Evolutionary conservation across 1,284 basidiomycete genomes (phyloP), one percentile per base, ranked within the genome.

Genomic region (Leccinum subrobustum): DNA sequence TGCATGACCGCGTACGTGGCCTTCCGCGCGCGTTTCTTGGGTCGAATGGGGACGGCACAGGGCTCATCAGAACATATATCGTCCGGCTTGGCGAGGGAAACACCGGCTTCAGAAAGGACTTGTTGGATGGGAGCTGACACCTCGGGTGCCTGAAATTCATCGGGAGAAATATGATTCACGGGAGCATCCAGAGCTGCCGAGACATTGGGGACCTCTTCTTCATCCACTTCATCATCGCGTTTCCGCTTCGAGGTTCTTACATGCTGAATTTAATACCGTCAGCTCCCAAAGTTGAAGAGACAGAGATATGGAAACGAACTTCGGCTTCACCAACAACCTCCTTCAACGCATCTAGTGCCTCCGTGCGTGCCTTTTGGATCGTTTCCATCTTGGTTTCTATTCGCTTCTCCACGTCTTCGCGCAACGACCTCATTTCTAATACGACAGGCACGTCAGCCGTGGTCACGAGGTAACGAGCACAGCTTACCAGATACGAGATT

Each of bases 11-110:
- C 75, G 37, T 75, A 67, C 29, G 77, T 76, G 31, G 82, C 70
- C 52, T 71, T 76, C 61, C 79, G 72, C 0, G 75, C 75, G 12
- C 84, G 80, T 66, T 84, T 82, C 51, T 75, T 78, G 56, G 82
- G 81, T 44, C 72, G 64, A 9, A 53, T 3, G 11, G 44, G 25
- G 4, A 20, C 6, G 5, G 37, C 3, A 4, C 27, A 11, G 4
- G 47, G 25, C n/a, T 57, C 29, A 3, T 35, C 29, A 27, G 6
- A 2, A 20, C n/a, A 48, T 16, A 9, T 8, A 25, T 50, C 23
- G 20, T 50, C 25, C 48, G 8, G 12, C n/a, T 23, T 9, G 14
- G 47, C 12, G 14, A 16, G 18, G 23, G 20, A 25, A 25, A 50
- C 25, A n/a, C 14, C 7, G 8, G 14, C 14, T 16, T 16, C 25